Evolutionary conservation across 192 early-diverging fungal genomes (phyloP).

Genomic region (Polychytrium aggregatum): DNA sequence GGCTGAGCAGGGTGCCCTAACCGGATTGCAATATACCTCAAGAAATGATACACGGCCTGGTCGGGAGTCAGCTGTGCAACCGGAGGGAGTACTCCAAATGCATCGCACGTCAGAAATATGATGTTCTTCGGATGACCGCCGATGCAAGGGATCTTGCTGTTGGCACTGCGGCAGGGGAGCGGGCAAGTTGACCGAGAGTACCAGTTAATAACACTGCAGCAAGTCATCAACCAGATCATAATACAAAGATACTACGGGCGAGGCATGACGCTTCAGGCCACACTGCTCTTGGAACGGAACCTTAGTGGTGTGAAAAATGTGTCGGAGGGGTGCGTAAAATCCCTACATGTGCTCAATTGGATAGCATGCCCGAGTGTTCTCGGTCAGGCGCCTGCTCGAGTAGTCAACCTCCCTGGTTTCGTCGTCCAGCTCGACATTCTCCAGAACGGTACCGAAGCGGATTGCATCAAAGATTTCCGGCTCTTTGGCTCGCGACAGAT

Average conservation of each 20-base stretch:
- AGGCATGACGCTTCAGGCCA: no score
- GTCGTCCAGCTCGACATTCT: slow-evolving; percentile 73
- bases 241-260: no score
- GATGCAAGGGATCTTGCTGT: slow-evolving; percentile 74
- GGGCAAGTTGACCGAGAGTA: no score
- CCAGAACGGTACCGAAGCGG: slow-evolving; percentile 72
- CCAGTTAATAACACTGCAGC: no score
- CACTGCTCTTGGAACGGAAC: no score
- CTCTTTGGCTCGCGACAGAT: slow-evolving; percentile 84
- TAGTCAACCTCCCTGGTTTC: slow-evolving; percentile 64
- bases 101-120: slow-evolving; percentile 84
- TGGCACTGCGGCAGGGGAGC: slow-evolving; percentile 34
- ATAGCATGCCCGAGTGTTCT: slow-evolving; percentile 85
- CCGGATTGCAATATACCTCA: slow-evolving; percentile 23
- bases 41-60: slow-evolving; percentile 90
- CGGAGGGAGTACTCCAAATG: slow-evolving; percentile 83
- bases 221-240: no score
- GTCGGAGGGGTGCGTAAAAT: not conserved
- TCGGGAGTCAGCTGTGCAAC: slow-evolving; percentile 61
- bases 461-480: slow-evolving; percentile 93
- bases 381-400: slow-evolving; percentile 62
- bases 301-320: not conserved
- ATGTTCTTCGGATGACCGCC: slow-evolving; percentile 84
- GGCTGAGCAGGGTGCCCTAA: not conserved
- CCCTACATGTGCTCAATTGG: slow-evolving; percentile 70